Evolutionary conservation across 768 basidiomycete species (phyloP).

Genomic region (Leccinum incarnatum): DNA sequence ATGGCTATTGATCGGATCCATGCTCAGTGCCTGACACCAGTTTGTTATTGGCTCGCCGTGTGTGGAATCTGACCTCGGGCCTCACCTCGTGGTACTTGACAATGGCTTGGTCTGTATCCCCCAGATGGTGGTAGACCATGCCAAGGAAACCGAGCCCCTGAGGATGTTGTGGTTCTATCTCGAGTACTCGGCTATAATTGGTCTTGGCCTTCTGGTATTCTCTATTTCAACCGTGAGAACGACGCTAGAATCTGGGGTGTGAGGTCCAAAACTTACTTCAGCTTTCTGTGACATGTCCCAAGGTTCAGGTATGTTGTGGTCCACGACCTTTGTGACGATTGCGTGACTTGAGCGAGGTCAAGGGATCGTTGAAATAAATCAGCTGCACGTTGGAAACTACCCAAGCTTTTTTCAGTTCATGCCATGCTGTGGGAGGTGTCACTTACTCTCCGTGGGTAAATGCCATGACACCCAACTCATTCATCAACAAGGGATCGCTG

Average conservation of each 20-base stretch:
- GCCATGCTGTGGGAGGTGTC: not conserved
- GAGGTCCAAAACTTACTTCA: conserved; percentile 51
- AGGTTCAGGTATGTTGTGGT: conserved; percentile 88
- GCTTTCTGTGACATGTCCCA: conserved; percentile 82
- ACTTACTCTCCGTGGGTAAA: conserved; percentile 82
- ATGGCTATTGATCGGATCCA: conserved; percentile 81
- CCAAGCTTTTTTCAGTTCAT: conserved; percentile 26
- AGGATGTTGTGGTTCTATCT: conserved; percentile 82
- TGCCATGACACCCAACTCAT: conserved; percentile 92
- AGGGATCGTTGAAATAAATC: conserved; percentile 72
- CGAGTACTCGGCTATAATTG: conserved; percentile 76
- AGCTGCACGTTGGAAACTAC: conserved; percentile 72
- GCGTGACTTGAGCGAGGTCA: conserved; percentile 78
- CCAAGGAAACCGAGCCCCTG: conserved; percentile 85
- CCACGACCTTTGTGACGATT: conserved; percentile 84
- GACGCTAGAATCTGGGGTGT: not conserved
- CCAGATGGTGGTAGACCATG: conserved; percentile 78
- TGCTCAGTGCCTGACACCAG: conserved; percentile 59
- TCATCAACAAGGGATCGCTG: conserved; percentile 84
- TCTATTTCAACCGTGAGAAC: conserved; percentile 29
- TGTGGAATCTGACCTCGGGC: not conserved
- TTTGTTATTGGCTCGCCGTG: conserved; percentile 3
- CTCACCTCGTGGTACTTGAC: conserved; percentile 89
- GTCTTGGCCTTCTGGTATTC: conserved; percentile 62
- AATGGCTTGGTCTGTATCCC: conserved; percentile 76